Percentiles rank a stretch among this genome's conserved stretches.
Evolutionary conservation across 495 filamentous ascomycete genomes (phyloP).

Genomic region (Hypoxylon subgilvum): DNA sequence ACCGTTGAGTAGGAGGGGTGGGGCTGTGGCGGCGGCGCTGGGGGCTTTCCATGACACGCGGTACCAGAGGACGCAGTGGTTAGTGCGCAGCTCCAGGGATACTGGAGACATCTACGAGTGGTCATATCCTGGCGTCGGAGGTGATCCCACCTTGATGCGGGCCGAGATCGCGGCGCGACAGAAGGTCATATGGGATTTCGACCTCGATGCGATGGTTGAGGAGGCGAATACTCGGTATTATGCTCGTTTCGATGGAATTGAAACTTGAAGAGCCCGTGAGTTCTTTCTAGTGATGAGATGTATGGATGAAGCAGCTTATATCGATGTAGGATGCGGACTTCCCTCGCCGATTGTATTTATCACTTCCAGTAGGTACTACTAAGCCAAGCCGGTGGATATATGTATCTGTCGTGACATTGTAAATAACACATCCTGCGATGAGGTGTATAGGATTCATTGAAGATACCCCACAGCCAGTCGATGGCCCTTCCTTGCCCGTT

Average conservation of each 20-base stretch:
- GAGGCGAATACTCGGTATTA: background rate
- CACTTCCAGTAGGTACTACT: no score
- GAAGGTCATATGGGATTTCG: conserved; percentile 13
- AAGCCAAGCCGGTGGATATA: no score
- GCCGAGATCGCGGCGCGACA: conserved; percentile 1
- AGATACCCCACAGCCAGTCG: conserved; percentile 26
- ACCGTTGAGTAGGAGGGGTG: background rate
- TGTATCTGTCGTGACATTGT: no score
- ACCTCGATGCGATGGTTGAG: conserved; percentile 9
- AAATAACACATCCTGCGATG: no score
- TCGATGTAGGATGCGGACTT: no score
- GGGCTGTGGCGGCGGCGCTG: background rate
- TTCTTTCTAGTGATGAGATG: no score
- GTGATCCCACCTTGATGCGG: background rate
- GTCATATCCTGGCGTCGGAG: background rate
- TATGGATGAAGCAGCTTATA: no score
- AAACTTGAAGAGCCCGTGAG: no score
- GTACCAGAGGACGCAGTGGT: conserved; percentile 10
- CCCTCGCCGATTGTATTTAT: no score
- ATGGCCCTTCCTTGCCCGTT: conserved; percentile 31
- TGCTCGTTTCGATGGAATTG: no score
- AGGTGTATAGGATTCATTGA: conserved; percentile 37
- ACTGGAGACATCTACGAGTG: conserved; percentile 14
- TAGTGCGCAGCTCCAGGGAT: conserved; percentile 8
- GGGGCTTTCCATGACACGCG: background rate